Evolutionary conservation across 2,329 filamentous ascomycete species (phyloP), one percentile per base, ranked within the genome.

Genomic region (Pseudopyrenochaeta lycopersici): DNA sequence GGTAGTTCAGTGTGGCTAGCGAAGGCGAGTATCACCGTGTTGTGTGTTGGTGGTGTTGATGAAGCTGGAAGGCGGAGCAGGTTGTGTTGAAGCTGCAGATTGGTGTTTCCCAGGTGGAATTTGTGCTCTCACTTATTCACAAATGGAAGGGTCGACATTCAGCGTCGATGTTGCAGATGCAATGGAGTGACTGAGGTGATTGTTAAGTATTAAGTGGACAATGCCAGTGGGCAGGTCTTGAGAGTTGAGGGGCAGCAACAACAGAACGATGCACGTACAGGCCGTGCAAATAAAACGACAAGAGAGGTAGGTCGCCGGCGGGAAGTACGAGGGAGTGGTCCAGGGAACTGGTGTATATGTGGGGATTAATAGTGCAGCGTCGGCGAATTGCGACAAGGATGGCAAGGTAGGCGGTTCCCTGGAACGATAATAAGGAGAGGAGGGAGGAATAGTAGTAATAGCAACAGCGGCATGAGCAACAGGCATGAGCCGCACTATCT

Each of bases 401-500:
- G 48, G 54, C 44, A 55, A 56, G 58, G 60, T 60, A 63, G 59
- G 57, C 62, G 56, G 60, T 47, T 58, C 63, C 62, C 60, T 57
- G 58, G 62, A 54, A 61, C 52, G 59, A 60, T 63, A 68, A 60
- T 65, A 66, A 62, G 62, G 62, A 54, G 58, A 59, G 51, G 52
- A 58, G 54, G 57, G 46, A 52, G 55, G 55, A 56, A 59, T 46
- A 65, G 23, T 9, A 27, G 64, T 46, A 66, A 63, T 54, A 55
- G 58, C 50, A 52, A 63, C 53, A 58, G 58, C 65, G 65, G 65
- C 59, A 71, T 68, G 63, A 70, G 64, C 41, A 62, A 52, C 63
- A 61, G 57, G 65, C 70, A 68, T 68, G 53, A 57, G 56, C 43
- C 43, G 62, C 62, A 62, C 64, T 70, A 68, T 60, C 49, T 63